These are phyloP conservation scores for Phascolomyces articulosus DNA, from an alignment of 371 early-diverging fungal genomes.

Conservation along the genomic window DNA sequence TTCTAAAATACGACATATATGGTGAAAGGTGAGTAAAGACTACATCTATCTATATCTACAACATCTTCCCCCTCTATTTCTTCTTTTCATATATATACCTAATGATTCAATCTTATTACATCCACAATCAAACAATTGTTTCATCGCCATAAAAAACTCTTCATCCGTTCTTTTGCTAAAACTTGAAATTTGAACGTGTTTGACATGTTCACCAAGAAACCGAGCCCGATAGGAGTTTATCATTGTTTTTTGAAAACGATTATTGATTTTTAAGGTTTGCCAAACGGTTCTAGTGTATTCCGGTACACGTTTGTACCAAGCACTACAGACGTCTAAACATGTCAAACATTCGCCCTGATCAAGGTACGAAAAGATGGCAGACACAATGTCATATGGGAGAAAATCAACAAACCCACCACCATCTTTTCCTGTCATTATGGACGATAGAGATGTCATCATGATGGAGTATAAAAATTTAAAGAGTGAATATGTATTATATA, in stretches of 20 bases:
- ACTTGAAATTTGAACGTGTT: not conserved
- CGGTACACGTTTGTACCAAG: not conserved
- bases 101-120: not conserved
- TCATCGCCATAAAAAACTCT: not conserved
- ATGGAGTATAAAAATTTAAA: too few species aligned
- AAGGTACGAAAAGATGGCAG: slow-evolving; percentile 1
- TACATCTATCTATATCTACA: too few species aligned
- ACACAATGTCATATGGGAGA: not conserved
- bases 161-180: not conserved
- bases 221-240: not conserved
- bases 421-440: too few species aligned
- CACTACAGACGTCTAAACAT: not conserved
- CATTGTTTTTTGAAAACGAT: not conserved
- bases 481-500: too few species aligned
- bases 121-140: not conserved
- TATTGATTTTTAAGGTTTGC: not conserved
- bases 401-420: not conserved
- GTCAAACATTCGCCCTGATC: not conserved
- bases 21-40: too few species aligned
- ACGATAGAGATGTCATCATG: too few species aligned
- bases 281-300: not conserved
- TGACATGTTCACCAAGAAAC: not conserved
- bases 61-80: too few species aligned
- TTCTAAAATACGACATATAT: too few species aligned
- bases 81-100: too few species aligned